Conservation (phyloP, 169 alveolate genomes). For the Plasmodium vinckei region DNA sequence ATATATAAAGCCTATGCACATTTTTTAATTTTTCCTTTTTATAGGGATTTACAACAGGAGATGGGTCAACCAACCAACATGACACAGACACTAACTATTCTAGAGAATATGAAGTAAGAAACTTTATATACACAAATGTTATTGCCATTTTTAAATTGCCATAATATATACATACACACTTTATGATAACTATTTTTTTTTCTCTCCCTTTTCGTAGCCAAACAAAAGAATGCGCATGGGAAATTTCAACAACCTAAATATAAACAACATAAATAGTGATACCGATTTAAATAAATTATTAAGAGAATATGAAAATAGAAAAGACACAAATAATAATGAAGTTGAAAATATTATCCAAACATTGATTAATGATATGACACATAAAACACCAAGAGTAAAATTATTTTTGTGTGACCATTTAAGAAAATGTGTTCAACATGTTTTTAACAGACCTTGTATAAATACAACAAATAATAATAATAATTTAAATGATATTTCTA, state of each 20-base stretch:
- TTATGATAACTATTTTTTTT: not conserved
- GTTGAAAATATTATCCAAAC: conserved; percentile 30
- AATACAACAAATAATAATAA: not conserved
- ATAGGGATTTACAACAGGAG: conserved; percentile 21
- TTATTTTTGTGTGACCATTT: conserved; percentile 82
- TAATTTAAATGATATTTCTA: not conserved
- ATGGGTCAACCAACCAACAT: conserved; percentile 18
- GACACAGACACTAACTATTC: conserved; percentile 28
- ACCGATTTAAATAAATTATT: conserved; percentile 25
- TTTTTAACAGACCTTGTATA: conserved; percentile 76
- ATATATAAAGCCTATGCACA: not conserved
- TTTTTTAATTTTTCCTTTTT: not conserved
- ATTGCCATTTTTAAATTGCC: not conserved
- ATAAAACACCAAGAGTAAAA: conserved; percentile 55
- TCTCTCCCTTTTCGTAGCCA: conserved; percentile 13
- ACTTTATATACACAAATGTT: not conserved
- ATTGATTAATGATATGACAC: conserved; percentile 17
- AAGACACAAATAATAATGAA: conserved; percentile 28
- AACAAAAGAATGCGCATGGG: conserved; percentile 52
- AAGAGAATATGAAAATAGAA: conserved; percentile 38
- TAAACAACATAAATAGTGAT: conserved; percentile 9
- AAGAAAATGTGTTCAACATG: conserved; percentile 83
- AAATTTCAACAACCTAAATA: conserved; percentile 1
- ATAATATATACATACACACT: not conserved
- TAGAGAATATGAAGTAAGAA: conserved; percentile 45